A percentile compares a stretch with the other conserved stretches of the same genome.
Conservation (phyloP, 352 stramenopile species). For the Thalassiosira mediterranea region DNA sequence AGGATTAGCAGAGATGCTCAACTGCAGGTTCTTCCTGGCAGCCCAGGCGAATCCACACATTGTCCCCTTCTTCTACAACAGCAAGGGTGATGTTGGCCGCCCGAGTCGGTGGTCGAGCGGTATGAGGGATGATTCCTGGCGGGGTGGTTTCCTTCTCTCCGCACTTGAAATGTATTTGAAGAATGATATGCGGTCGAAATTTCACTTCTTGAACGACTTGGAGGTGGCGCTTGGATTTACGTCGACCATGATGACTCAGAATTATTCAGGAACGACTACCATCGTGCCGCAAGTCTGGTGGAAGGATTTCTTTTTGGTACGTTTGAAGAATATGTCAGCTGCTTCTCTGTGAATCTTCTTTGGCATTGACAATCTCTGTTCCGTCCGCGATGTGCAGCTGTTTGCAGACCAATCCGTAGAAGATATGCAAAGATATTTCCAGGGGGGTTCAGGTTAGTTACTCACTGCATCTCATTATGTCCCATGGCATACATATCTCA, state of each 20-base stretch:
- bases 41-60: slow-evolving; percentile 86
- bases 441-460: slow-evolving; percentile 71
- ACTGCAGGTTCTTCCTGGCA: slow-evolving; percentile 86
- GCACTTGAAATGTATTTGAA: slow-evolving; percentile 85
- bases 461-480: no score
- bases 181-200: slow-evolving; percentile 84
- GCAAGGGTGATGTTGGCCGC: slow-evolving; percentile 79
- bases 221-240: slow-evolving; percentile 83
- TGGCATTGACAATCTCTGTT: slow-evolving; percentile 2
- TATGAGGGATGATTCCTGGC: slow-evolving; percentile 73
- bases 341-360: background rate
- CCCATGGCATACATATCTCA: no score
- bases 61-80: slow-evolving; percentile 84
- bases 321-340: slow-evolving; percentile 1
- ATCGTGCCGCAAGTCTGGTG: slow-evolving; percentile 80
- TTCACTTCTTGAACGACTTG: slow-evolving; percentile 83
- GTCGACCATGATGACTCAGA: slow-evolving; percentile 86
- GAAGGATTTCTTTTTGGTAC: slow-evolving; percentile 70
- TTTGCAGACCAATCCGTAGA: slow-evolving; percentile 67
- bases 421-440: slow-evolving; percentile 71
- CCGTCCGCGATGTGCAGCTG: slow-evolving; percentile 40
- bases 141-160: slow-evolving; percentile 80
- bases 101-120: slow-evolving; percentile 82
- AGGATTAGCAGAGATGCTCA: slow-evolving; percentile 84
- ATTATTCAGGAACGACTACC: slow-evolving; percentile 75